Conservation (phyloP, 2,329 filamentous ascomycete genomes). For the Xylaria sp. region DNA sequence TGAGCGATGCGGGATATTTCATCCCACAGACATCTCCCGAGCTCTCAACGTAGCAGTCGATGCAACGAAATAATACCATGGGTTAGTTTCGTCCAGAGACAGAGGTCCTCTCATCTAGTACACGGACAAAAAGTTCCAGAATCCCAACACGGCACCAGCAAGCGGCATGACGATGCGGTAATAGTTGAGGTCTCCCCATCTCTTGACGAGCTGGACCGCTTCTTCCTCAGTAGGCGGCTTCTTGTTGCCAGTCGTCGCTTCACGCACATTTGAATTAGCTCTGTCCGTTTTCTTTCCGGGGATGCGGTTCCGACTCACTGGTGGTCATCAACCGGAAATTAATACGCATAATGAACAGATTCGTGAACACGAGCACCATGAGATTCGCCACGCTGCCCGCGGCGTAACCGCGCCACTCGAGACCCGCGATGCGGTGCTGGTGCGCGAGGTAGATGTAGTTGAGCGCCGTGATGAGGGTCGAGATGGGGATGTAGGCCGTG, state of each 20-base stretch:
- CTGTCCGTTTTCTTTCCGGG: too few relatives aligned
- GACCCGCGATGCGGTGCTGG: constrained; percentile 9
- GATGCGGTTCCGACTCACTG: not conserved
- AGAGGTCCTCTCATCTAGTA: constrained; percentile 1
- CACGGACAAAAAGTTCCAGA: constrained; percentile 25
- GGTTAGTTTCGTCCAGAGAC: too few relatives aligned
- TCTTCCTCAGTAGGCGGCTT: constrained; percentile 13
- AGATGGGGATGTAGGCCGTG: constrained; percentile 21
- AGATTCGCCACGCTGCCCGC: constrained; percentile 22
- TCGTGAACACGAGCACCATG: constrained; percentile 23
- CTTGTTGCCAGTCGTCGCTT: constrained; percentile 6
- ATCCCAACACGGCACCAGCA: constrained; percentile 20
- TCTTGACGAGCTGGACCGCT: constrained; percentile 17
- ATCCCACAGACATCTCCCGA: too few relatives aligned
- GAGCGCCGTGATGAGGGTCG: constrained; percentile 17
- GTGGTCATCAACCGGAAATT: constrained; percentile 20
- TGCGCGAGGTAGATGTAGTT: constrained; percentile 26
- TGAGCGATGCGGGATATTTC: too few relatives aligned
- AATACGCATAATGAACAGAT: constrained; percentile 21
- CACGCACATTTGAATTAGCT: too few relatives aligned
- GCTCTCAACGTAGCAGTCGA: too few relatives aligned
- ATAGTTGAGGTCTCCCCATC: constrained; percentile 23
- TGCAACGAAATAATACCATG: too few relatives aligned
- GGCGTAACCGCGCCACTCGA: constrained; percentile 27
- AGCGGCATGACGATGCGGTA: constrained; percentile 23